Evolutionary conservation across 164 flowering plant species (phyloP).

Genomic region (Nymphaea colorata): DNA sequence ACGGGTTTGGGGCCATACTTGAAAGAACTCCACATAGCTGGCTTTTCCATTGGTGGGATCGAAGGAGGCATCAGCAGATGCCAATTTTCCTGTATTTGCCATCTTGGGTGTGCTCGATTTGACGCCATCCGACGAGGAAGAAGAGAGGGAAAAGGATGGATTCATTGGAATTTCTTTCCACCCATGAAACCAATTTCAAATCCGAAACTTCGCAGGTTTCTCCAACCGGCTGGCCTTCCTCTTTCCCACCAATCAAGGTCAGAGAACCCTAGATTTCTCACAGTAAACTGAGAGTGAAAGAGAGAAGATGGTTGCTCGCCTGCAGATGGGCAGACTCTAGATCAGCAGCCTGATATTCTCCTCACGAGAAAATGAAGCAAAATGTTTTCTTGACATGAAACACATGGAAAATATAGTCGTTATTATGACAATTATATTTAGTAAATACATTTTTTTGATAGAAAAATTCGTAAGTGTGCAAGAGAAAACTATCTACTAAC

Average conservation of each 20-base stretch:
- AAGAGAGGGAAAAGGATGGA: neutral
- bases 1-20: conserved; percentile 76
- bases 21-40: conserved; percentile 76
- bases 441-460: no score
- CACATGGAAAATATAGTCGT: no score
- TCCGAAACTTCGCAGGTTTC: neutral
- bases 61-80: neutral
- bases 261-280: neutral
- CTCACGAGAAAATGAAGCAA: no score
- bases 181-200: neutral
- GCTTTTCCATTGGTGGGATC: conserved; percentile 42
- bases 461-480: no score
- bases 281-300: neutral
- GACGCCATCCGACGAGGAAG: conserved; percentile 12
- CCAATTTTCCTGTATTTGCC: conserved; percentile 10
- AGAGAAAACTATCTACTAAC: no score
- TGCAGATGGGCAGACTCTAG: neutral
- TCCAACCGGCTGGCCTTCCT: neutral
- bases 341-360: no score
- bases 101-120: conserved; percentile 21
- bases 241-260: neutral
- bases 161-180: conserved; percentile 2
- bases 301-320: neutral
- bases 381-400: no score
- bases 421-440: no score